Percentiles rank a stretch among this genome's conserved stretches.
These are phyloP conservation scores for Mycena rebaudengoi DNA, from an alignment of 768 basidiomycete genomes.

Conservation along the genomic window DNA sequence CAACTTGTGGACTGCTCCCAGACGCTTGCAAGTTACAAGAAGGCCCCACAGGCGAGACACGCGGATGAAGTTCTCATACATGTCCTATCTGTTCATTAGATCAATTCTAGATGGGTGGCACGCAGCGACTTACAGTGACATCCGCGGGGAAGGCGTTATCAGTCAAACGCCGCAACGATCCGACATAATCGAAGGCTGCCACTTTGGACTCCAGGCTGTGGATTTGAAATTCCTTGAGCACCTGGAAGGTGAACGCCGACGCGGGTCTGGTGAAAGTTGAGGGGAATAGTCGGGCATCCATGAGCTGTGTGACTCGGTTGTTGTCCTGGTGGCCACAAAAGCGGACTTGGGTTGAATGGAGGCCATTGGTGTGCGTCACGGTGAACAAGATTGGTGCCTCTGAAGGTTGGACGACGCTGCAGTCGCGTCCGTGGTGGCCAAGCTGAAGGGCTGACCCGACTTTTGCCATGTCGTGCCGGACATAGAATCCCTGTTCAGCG, in stretches of 20 bases:
- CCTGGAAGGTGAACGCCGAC: slow-evolving; percentile 2
- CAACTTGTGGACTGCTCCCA: not conserved
- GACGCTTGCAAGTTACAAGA: not conserved
- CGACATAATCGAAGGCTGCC: not conserved
- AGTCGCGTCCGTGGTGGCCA: not conserved
- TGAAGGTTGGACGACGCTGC: not conserved
- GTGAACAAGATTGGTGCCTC: not conserved
- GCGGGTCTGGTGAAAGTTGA: not conserved
- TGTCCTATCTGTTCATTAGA: not conserved
- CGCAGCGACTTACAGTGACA: not conserved
- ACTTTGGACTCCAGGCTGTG: not conserved
- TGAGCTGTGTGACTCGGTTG: not conserved
- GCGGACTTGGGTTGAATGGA: not conserved
- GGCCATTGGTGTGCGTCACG: not conserved
- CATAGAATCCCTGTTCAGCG: not conserved
- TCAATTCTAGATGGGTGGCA: not conserved
- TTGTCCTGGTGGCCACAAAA: not conserved
- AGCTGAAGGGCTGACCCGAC: not conserved
- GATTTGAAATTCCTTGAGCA: slow-evolving; percentile 3
- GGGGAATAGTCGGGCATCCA: slow-evolving; percentile 6
- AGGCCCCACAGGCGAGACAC: not conserved
- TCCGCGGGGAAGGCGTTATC: slow-evolving; percentile 2
- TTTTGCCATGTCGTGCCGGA: not conserved
- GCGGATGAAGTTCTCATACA: slow-evolving; percentile 10
- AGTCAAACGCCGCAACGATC: not conserved